Conservation (phyloP, 768 basidiomycete genomes). For the Kwoniella botswanensis region DNA sequence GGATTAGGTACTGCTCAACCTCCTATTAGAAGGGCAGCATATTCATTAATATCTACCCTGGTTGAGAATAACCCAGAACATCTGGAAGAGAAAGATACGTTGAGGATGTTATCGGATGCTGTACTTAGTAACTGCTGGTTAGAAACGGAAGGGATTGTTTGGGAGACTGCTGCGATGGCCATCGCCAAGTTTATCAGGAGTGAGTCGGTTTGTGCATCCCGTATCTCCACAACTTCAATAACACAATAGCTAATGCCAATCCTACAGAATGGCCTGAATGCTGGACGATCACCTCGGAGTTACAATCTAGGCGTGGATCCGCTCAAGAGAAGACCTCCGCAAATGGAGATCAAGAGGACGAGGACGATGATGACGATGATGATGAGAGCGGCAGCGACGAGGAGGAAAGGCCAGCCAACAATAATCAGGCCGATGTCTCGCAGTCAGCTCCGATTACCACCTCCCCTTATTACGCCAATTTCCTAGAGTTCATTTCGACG, state of each 20-base stretch:
- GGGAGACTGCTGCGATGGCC: slow-evolving; percentile 71
- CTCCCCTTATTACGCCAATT: slow-evolving; percentile 67
- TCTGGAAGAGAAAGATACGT: slow-evolving; percentile 41
- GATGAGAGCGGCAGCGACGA: slow-evolving; percentile 58
- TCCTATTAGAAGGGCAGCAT: slow-evolving; percentile 72
- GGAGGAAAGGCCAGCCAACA: slow-evolving; percentile 59
- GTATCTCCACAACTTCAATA: too few species aligned
- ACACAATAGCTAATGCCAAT: not conserved
- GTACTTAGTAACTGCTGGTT: slow-evolving; percentile 60
- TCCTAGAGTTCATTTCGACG: slow-evolving; percentile 75
- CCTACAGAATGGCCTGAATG: slow-evolving; percentile 67
- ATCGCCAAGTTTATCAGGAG: slow-evolving; percentile 74
- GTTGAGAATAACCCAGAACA: slow-evolving; percentile 63
- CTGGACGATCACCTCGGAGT: slow-evolving; percentile 63
- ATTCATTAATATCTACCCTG: slow-evolving; percentile 65
- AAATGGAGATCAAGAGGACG: slow-evolving; percentile 33
- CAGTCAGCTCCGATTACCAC: not conserved
- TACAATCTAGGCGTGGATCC: slow-evolving; percentile 3
- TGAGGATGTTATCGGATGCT: slow-evolving; percentile 63
- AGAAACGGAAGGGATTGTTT: slow-evolving; percentile 74
- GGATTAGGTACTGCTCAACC: slow-evolving; percentile 71
- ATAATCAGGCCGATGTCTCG: slow-evolving; percentile 20
- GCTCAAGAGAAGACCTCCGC: slow-evolving; percentile 17
- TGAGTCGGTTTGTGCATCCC: slow-evolving; percentile 53
- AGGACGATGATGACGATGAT: slow-evolving; percentile 53